Conservation (phyloP, 2,329 filamentous ascomycete species). For the Penicillium sp. region DNA sequence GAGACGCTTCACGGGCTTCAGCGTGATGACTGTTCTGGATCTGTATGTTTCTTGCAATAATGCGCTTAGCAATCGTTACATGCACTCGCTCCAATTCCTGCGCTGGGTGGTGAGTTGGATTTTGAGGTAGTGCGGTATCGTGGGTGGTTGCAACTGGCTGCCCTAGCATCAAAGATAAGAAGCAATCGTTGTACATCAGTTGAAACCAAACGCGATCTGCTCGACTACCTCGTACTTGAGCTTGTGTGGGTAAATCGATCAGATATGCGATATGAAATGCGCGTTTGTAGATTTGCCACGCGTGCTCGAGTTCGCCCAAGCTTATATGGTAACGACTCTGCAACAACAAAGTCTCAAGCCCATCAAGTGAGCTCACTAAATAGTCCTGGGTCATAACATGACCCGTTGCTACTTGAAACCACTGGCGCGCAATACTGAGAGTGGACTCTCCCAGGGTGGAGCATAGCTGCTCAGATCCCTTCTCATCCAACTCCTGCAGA, state of each 20-base stretch:
- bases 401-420: conserved; percentile 11
- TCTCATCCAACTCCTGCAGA: conserved; percentile 12
- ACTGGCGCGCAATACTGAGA: conserved; percentile 6
- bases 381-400: conserved; percentile 49
- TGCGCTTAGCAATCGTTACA: conserved; percentile 12
- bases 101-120: neutral
- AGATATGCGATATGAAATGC: conserved; percentile 53
- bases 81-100: conserved; percentile 18
- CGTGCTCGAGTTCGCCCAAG: conserved; percentile 53
- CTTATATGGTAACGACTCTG: conserved; percentile 55
- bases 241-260: conserved; percentile 44
- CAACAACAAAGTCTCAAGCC: conserved; percentile 53
- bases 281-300: conserved; percentile 53
- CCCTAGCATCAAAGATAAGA: conserved; percentile 53
- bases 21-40: conserved; percentile 4
- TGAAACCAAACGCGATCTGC: conserved; percentile 36
- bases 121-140: conserved; percentile 2
- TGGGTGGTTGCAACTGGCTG: conserved; percentile 45
- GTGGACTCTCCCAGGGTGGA: conserved; percentile 7
- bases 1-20: neutral
- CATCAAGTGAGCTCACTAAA: conserved; percentile 50
- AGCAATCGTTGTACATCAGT: conserved; percentile 48
- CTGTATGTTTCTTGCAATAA: conserved; percentile 19
- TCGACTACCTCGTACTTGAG: conserved; percentile 14
- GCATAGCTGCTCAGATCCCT: conserved; percentile 2